These are phyloP conservation scores for Ogataea ganodermae DNA, from an alignment of 805 yeast genomes.

Conservation along the genomic window DNA sequence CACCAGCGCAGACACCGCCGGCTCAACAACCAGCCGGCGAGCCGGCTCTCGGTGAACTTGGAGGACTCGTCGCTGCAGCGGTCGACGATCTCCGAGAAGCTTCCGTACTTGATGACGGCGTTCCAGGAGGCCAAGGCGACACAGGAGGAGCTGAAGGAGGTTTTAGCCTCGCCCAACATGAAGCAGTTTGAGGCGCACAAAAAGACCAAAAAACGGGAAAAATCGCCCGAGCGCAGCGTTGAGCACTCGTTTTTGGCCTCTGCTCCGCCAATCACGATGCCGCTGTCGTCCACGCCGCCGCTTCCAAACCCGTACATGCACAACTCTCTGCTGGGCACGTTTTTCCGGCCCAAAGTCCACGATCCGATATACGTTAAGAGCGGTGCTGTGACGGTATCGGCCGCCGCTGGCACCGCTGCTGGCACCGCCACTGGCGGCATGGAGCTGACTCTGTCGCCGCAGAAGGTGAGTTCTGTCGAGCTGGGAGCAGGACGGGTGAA, in stretches of 20 bases:
- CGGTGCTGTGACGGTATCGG: constrained; percentile 1
- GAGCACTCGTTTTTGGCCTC: constrained; percentile 1
- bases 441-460: constrained; percentile 20
- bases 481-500: constrained; percentile 31
- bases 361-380: constrained; percentile 27
- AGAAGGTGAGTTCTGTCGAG: constrained; percentile 19
- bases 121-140: constrained; percentile 62
- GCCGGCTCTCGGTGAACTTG: constrained; percentile 9
- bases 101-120: constrained; percentile 67
- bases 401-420: too few species aligned
- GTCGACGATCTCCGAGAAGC: constrained; percentile 60
- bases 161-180: constrained; percentile 13
- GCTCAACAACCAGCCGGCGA: constrained; percentile 9
- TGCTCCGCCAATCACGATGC: neutral
- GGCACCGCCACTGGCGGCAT: too few species aligned
- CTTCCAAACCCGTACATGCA: constrained; percentile 18
- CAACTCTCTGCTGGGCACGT: constrained; percentile 19
- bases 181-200: constrained; percentile 1
- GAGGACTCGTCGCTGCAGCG: constrained; percentile 42
- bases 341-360: constrained; percentile 28
- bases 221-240: neutral
- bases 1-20: constrained; percentile 21
- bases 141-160: constrained; percentile 48
- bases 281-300: constrained; percentile 11
- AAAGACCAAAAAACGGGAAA: neutral